Evolutionary conservation across 768 basidiomycete genomes (phyloP), one percentile per base, ranked within the genome.

Genomic region (Kwoniella sp.): DNA sequence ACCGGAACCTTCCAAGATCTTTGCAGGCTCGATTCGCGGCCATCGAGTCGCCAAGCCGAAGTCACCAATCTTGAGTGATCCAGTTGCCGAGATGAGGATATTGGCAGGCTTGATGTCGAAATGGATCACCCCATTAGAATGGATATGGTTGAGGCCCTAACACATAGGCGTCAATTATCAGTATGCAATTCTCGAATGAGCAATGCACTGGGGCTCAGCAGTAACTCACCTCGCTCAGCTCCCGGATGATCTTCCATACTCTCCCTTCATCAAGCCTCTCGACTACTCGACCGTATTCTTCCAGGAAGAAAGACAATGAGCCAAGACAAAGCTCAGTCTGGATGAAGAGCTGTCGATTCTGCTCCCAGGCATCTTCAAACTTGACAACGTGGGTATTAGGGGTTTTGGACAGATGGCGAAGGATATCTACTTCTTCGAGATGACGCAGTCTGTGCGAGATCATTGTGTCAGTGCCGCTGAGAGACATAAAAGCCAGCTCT

Each of bases 41-140:
- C 91, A 94, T 57, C 92, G 74, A 13, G 92, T 91, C 13, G 95
- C 94, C 86, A 99, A 91, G 8, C 96, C 96, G 82, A 98, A 98
- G 78, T 99, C 96, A 12, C 94, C 94, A 79, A 99, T 94, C 83
- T 92, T 93, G 82, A 99, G 89, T 49, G 90, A 86, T 1, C 96
- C 96, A 54, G 88, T 85, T 10, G 85, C 84, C 9, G 91, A 92
- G 70, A 99, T 84, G 75, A 99, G 92, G 60, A 99, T 89, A 79
- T 99, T 99, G 52, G 92, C 92, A 17, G 96, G 96, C 83, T 99
- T 99, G 68, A 99, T 83, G 82, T 99, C 96, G 61, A 99, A 85
- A 82, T 99, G 96, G 59, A 98, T 90, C 59, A 96, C 88, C 54
- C 89, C 89, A 44, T 88, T 85, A 69, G 87, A 86, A 79, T 99